These are phyloP conservation scores for Gossypium sturtianum DNA, from an alignment of 345 rosid genomes.

Conservation along the genomic window DNA sequence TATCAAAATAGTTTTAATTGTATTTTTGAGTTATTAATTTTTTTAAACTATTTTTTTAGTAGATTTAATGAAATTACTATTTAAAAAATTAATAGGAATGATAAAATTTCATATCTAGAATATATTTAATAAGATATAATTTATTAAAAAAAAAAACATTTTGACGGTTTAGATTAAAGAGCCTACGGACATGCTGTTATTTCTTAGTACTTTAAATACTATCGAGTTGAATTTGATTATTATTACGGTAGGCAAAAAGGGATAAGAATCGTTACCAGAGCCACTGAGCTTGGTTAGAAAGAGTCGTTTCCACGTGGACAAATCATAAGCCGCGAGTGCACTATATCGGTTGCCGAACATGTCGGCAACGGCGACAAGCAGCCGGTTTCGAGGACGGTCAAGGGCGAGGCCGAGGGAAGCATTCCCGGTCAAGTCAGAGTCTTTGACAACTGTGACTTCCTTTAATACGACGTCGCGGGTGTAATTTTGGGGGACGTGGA, in stretches of 20 bases:
- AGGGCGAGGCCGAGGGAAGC: constrained; percentile 58
- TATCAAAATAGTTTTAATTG: too few species aligned
- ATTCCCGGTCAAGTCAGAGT: constrained; percentile 62
- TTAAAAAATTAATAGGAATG: too few species aligned
- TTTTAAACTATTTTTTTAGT: too few species aligned
- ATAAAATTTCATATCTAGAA: too few species aligned
- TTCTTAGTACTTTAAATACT: not conserved
- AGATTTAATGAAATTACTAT: fast-evolving
- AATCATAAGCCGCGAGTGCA: constrained; percentile 76
- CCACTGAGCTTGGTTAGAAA: constrained; percentile 61
- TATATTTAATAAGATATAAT: too few species aligned
- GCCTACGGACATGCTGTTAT: too few species aligned
- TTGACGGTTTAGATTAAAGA: too few species aligned
- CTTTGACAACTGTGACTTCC: constrained; percentile 59
- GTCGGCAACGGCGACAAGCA: constrained; percentile 63
- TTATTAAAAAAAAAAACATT: too few species aligned
- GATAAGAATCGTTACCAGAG: constrained; percentile 34
- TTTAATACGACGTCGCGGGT: constrained; percentile 26
- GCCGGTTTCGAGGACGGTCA: constrained; percentile 63
- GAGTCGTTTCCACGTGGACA: constrained; percentile 75
- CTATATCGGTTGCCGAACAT: constrained; percentile 47
- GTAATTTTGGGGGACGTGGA: constrained; percentile 41
- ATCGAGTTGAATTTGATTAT: not conserved
- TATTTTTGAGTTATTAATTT: too few species aligned
- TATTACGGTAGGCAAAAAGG: too few species aligned